A percentile compares a stretch with the other conserved stretches of the same genome.
phyloP scores from a whole-genome alignment of 768 basidiomycete genomes.

The Melanogaster broomeanus region DNA sequence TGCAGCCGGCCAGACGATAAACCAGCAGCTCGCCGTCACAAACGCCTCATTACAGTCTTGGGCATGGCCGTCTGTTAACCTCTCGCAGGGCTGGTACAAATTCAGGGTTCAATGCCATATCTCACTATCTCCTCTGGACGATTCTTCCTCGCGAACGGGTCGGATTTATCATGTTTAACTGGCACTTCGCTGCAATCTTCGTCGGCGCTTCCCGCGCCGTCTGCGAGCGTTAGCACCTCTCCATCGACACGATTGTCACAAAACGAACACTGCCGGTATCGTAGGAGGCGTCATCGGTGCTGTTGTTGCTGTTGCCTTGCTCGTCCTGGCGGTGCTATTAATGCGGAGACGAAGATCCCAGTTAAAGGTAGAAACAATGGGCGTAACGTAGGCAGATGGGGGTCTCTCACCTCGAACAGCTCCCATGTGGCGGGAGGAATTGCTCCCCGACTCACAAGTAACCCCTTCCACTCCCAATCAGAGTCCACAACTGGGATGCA shows the following conservation, averaged over 20 bases:
- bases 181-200: conserved; percentile 9
- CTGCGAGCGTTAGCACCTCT: conserved; percentile 7
- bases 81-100: conserved; percentile 52
- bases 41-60: conserved; percentile 29
- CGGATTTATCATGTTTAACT: conserved; percentile 36
- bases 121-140: conserved; percentile 20
- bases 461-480: conserved; percentile 20
- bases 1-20: conserved; percentile 7
- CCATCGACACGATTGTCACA: conserved; percentile 24
- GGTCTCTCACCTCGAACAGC: conserved; percentile 24
- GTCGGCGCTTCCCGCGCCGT: conserved; percentile 6
- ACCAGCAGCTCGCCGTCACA: conserved; percentile 26
- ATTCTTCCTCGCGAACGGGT: conserved; percentile 41
- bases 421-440: conserved; percentile 12
- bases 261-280: conserved; percentile 44
- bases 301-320: conserved; percentile 33
- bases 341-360: conserved; percentile 17
- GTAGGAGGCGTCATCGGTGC: conserved; percentile 56
- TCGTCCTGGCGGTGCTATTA: conserved; percentile 35
- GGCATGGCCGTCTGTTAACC: conserved; percentile 47
- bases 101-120: conserved; percentile 22
- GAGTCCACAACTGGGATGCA: conserved; percentile 22
- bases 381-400: conserved; percentile 27
- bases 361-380: conserved; percentile 33
- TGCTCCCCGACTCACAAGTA: not conserved